phyloP scores from a whole-genome alignment of 768 basidiomycete genomes.

The Cystobasidium tubakii region DNA sequence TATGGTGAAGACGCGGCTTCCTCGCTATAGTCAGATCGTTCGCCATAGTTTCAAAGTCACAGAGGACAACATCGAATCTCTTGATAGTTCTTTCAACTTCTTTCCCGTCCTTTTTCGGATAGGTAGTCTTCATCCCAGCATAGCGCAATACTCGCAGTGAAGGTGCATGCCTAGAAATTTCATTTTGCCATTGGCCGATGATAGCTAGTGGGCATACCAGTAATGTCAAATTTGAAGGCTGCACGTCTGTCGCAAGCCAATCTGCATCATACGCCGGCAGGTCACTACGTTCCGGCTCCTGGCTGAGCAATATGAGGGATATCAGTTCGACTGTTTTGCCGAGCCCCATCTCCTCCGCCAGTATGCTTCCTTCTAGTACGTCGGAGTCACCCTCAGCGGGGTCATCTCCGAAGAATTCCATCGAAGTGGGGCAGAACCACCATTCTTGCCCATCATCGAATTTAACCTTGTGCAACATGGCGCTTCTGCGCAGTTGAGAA shows the following conservation, averaged over 20 bases:
- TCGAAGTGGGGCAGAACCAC: conserved; percentile 15
- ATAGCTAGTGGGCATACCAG: conserved; percentile 51
- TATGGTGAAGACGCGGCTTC: conserved; percentile 40
- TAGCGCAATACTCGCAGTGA: conserved; percentile 50
- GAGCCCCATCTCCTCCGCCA: conserved; percentile 53
- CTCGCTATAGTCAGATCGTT: conserved; percentile 41
- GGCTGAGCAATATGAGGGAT: conserved; percentile 47
- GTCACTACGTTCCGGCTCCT: conserved; percentile 29
- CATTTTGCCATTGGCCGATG: conserved; percentile 50
- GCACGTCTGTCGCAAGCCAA: conserved; percentile 34
- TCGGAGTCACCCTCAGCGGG: conserved; percentile 37
- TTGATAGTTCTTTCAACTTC: conserved; percentile 1
- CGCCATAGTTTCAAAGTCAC: conserved; percentile 44
- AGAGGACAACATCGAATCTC: conserved; percentile 43
- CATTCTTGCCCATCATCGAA: conserved; percentile 26
- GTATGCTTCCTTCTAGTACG: conserved; percentile 47
- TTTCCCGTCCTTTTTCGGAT: conserved; percentile 7
- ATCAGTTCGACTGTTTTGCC: conserved; percentile 53
- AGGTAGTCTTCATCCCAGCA: conserved; percentile 41
- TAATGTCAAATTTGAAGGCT: conserved; percentile 48
- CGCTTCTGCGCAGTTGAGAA: background rate
- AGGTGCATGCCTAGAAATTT: conserved; percentile 50
- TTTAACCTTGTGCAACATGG: conserved; percentile 39
- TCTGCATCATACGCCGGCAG: conserved; percentile 38
- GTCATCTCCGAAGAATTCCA: background rate